A percentile compares a stretch with the other conserved stretches of the same genome.
Evolutionary conservation across 371 early-diverging fungal species (phyloP).

Genomic region (Mucor racemosus): DNA sequence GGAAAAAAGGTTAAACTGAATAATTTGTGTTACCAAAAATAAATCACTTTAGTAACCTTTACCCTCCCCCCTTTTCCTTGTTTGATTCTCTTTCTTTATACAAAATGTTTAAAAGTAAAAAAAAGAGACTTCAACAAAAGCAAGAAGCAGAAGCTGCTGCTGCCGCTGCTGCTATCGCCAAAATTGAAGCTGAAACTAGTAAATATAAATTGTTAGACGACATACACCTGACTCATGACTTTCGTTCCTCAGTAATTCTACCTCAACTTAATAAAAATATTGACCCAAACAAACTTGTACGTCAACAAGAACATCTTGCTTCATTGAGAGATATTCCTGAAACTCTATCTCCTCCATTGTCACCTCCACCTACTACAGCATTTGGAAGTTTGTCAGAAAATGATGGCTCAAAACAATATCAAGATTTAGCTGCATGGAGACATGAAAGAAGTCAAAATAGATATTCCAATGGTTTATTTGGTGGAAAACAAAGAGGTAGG

Average conservation of each 20-base stretch:
- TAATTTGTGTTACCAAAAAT: background rate
- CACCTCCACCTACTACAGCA: slow-evolving; percentile 11
- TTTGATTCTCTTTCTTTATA: background rate
- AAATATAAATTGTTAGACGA: slow-evolving; percentile 40
- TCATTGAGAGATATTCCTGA: slow-evolving; percentile 15
- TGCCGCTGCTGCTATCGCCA: background rate
- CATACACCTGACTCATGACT: slow-evolving; percentile 42
- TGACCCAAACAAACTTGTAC: slow-evolving; percentile 9
- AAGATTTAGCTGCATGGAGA: slow-evolving; percentile 39
- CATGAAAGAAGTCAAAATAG: slow-evolving; percentile 31
- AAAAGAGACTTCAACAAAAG: slow-evolving; percentile 30
- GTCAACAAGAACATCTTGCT: slow-evolving; percentile 22
- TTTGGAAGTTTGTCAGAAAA: background rate
- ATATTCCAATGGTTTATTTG: slow-evolving; percentile 40
- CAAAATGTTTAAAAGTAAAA: slow-evolving; percentile 11
- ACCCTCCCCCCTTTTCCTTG: background rate
- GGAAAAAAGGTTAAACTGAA: background rate
- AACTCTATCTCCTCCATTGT: slow-evolving; percentile 8
- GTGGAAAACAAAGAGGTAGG: slow-evolving; percentile 39
- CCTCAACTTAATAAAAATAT: slow-evolving; percentile 37
- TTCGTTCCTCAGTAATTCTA: slow-evolving; percentile 52
- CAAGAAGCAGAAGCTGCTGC: slow-evolving; percentile 15
- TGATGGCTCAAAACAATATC: slow-evolving; percentile 30
- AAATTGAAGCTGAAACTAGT: background rate
- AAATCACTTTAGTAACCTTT: slow-evolving; percentile 7